Base-by-base conservation (phyloP, 352 stramenopile species). In the Pythium brachiatum region DNA sequence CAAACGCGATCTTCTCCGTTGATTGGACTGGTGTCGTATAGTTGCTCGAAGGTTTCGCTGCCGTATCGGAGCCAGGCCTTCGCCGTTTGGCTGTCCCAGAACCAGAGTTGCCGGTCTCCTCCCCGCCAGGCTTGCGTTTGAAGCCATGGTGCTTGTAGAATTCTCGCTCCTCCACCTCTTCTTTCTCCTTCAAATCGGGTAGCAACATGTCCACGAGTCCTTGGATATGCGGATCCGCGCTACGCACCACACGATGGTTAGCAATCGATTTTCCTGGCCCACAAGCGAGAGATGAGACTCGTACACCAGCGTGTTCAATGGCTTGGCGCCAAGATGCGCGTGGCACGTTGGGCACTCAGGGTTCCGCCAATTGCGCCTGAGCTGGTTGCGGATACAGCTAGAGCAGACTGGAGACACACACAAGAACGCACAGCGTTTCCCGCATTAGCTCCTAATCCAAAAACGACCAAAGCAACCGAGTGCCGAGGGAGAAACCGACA, bases 61-160 rank as follows among this genome's bases (percentile, higher is more conserved):
- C 39, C 7, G 39, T 16, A 5, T 47, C 39, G 6, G 18, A 18
- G 5, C 21, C 39, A 13, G 39, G 26, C 9, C 39, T 25, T 27
- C 39, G 39, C 6, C 39, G 39, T 27, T 47, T 47, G 3, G 18
- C 9, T 47, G 39, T 15, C 6, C 39, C 39, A 13, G n/a, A n/a
- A 7, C 39, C 39, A 27, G 20, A 26, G n/a, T 7, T 47, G 18
- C 3, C 34, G 12, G n/a, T 23, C 13, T 48, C 34, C 6, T 26
- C 44, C 2, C 34, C 15, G 47, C 34, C n/a, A 8, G 31, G 20
- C 53, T 90, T 90, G 59, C 79, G 79, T 54, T 88, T 88, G 54
- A 90, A 79, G 0, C 77, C 75, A 29, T 89, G 56, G 1, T 57
- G 65, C 6, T 63, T 51, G 43, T 89, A 90, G 48, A 88, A 88